Base-by-base conservation (phyloP, 495 filamentous ascomycete genomes). In the Lepidopterella palustris region DNA sequence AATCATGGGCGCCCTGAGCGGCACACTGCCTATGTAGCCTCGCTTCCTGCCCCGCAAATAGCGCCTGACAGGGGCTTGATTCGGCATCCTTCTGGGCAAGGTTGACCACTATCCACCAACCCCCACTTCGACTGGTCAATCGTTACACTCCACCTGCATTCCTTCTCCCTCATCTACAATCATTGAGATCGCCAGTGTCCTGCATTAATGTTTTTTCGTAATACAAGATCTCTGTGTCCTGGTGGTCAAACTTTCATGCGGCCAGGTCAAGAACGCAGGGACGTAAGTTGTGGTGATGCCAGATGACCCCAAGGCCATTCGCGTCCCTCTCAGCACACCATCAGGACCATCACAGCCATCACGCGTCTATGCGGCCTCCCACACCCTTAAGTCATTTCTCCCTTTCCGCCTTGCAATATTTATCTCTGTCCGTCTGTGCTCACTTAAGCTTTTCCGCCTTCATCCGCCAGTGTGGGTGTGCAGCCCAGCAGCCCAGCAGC, bases 361-460 rank as follows among this genome's bases (percentile, higher is more conserved):
- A 66, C 62, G 63, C 53, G 63, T 61, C 53, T 27, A 57, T 42
- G 51, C 56, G 47, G 59, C 58, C 51, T 52, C 62, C 62, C 51
- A 52, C 57, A 64, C 45, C 25, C 28, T 1, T n/a, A 51, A 45
- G 64, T 66, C 64, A 66, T 60, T 47, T 50, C 18, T 53, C 6
- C 25, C 50, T 55, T 51, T 39, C 18, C 52, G 56, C 55, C 60
- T 57, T 66, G 51, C n/a, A n/a, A 60, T 55, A 26, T 58, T 18
- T 29, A 57, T 21, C 57, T 25, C 52, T 53, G 57, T 60, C 51
- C 5, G 51, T 57, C 61, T 9, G 26, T 51, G 53, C 61, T 56
- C 53, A 61, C 58, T 58, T 63, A 64, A 64, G 65, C 65, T 67
- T 67, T 58, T 55, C 65, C 50, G 59, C 61, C 61, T 15, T 32